Evolutionary conservation across 2,329 filamentous ascomycete genomes (phyloP).

Genomic region (Sporothrix phasma): DNA sequence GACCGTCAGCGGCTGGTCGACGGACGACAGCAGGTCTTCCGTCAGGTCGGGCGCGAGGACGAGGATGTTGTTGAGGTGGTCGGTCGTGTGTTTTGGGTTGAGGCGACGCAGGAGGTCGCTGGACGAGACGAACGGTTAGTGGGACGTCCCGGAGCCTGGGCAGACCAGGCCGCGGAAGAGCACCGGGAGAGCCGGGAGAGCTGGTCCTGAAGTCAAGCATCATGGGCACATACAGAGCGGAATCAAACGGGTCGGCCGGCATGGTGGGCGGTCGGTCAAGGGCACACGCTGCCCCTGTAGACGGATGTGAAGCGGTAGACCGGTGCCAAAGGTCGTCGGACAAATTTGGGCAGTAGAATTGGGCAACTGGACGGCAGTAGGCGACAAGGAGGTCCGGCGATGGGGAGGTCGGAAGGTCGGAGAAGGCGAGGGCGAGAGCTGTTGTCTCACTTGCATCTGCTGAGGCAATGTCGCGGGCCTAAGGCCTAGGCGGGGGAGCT

Average conservation of each 20-base stretch:
- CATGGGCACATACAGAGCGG: slow-evolving; percentile 54
- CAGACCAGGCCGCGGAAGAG: too few species aligned
- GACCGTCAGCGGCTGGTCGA: slow-evolving; percentile 87
- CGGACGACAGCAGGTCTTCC: slow-evolving; percentile 94
- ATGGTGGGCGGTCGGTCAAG: slow-evolving; percentile 16
- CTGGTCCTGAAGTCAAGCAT: neutral
- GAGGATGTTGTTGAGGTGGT: slow-evolving; percentile 84
- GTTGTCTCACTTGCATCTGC: neutral
- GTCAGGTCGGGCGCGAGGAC: slow-evolving; percentile 81
- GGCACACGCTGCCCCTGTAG: neutral
- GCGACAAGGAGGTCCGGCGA: neutral
- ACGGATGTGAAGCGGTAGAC: neutral
- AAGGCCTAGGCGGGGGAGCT: neutral
- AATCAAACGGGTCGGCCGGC: slow-evolving; percentile 59
- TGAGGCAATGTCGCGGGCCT: neutral
- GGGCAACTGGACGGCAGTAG: neutral
- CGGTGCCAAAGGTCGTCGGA: neutral
- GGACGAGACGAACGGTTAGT: neutral
- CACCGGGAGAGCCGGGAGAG: too few species aligned
- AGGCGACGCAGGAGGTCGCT: slow-evolving; percentile 97
- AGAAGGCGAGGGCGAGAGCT: neutral
- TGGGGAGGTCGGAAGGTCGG: neutral
- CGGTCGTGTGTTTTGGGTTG: slow-evolving; percentile 82
- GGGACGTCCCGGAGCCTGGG: neutral
- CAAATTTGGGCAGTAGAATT: neutral